These are phyloP conservation scores for Volutella citrinella DNA, from an alignment of 2,329 filamentous ascomycete species.

Conservation along the genomic window DNA sequence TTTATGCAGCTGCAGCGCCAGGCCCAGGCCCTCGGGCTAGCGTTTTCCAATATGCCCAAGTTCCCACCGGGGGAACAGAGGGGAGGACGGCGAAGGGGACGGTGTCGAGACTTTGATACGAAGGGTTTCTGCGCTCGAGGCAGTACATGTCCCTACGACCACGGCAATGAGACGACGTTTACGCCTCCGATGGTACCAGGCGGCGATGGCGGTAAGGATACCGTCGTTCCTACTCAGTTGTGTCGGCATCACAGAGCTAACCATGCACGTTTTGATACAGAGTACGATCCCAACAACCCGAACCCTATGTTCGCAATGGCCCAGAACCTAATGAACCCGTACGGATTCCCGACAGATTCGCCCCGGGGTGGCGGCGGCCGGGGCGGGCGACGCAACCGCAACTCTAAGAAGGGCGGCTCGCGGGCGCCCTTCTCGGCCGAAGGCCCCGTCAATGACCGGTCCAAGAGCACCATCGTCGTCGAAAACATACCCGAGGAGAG, in stretches of 20 bases:
- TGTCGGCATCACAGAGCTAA: no score
- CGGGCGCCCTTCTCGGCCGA: constrained; percentile 62
- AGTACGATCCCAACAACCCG: constrained; percentile 33
- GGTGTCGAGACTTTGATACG: constrained; percentile 68
- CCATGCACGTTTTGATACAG: no score
- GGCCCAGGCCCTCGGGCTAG: constrained; percentile 56
- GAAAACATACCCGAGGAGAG: constrained; percentile 74
- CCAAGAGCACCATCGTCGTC: constrained; percentile 68
- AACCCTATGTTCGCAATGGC: constrained; percentile 25
- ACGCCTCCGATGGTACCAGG: constrained; percentile 30
- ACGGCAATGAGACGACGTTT: constrained; percentile 53
- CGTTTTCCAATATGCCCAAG: constrained; percentile 38
- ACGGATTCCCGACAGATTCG: constrained; percentile 16
- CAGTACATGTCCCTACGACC: constrained; percentile 65
- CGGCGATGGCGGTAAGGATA: no score
- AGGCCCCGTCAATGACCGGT: constrained; percentile 59
- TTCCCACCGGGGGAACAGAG: constrained; percentile 30
- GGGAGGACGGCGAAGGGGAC: constrained; percentile 41
- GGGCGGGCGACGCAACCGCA: constrained; percentile 34
- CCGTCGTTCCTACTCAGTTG: no score
- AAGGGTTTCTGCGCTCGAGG: constrained; percentile 71
- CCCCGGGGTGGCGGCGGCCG: constrained; percentile 27
- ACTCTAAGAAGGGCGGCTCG: constrained; percentile 30
- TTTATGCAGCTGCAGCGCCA: constrained; percentile 61
- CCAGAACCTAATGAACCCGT: constrained; percentile 16